These are phyloP conservation scores for Quercus ilex DNA, from an alignment of 306 rosid genomes.

Conservation along the genomic window DNA sequence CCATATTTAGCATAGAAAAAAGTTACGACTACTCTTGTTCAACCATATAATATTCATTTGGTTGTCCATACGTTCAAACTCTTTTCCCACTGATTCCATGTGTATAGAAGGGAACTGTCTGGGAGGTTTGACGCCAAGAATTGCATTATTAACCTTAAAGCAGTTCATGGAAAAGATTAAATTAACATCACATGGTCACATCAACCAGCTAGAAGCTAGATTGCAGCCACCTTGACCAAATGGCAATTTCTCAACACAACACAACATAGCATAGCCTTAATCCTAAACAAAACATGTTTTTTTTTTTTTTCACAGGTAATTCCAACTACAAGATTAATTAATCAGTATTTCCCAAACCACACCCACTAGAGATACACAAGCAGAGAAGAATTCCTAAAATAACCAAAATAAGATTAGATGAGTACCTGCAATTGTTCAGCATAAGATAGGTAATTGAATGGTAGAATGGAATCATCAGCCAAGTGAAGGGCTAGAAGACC, in stretches of 20 bases:
- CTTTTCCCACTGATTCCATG: neutral
- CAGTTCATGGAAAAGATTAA: neutral
- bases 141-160: neutral
- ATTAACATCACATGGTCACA: neutral
- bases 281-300: no score
- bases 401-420: neutral
- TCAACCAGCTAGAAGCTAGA: neutral
- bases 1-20: neutral
- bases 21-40: no score
- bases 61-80: no score
- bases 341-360: no score
- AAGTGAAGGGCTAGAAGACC: conserved; percentile 87
- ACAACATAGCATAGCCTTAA: neutral
- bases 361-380: no score
- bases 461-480: conserved; percentile 74
- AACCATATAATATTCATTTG: no score
- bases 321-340: neutral
- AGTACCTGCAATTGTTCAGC: conserved; percentile 77
- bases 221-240: neutral
- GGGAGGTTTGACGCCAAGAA: neutral
- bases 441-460: conserved; percentile 65
- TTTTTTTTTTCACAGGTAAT: no score
- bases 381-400: neutral
- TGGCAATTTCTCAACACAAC: neutral
- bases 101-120: neutral